phyloP scores from a whole-genome alignment of 208 protist species.

The Trypanosomatidae sp. region DNA sequence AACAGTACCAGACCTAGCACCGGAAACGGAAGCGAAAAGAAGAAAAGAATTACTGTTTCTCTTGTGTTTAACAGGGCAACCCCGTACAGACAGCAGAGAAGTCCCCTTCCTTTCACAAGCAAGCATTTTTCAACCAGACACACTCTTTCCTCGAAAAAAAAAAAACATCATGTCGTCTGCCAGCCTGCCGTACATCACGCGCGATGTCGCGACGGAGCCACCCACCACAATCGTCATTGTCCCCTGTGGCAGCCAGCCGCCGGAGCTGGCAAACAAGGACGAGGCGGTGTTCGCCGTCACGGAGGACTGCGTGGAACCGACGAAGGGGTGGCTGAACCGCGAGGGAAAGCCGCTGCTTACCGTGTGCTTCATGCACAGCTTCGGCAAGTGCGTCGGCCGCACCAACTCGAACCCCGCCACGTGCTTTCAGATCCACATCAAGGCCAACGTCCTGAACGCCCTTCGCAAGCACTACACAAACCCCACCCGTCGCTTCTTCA shows the following conservation, averaged over 20 bases:
- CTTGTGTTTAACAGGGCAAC: no score
- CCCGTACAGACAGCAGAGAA: no score
- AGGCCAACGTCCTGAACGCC: slow-evolving; percentile 39
- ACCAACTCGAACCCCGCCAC: slow-evolving; percentile 39
- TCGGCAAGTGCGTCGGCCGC: slow-evolving; percentile 47
- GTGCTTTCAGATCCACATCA: slow-evolving; percentile 63
- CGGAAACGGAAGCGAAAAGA: no score
- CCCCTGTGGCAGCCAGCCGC: slow-evolving; percentile 24
- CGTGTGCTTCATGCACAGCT: slow-evolving; percentile 71
- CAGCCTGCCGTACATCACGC: slow-evolving; percentile 38
- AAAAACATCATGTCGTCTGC: slow-evolving; percentile 22
- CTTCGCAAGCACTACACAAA: slow-evolving; percentile 47
- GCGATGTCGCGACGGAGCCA: slow-evolving; percentile 52
- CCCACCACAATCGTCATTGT: slow-evolving; percentile 54
- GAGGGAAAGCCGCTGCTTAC: slow-evolving; percentile 50
- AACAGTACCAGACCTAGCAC: no score
- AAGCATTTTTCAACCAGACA: neutral
- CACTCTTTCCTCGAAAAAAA: no score
- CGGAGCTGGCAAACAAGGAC: slow-evolving; percentile 32
- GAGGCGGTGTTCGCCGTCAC: slow-evolving; percentile 47
- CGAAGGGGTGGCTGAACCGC: slow-evolving; percentile 49
- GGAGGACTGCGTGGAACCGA: slow-evolving; percentile 53
- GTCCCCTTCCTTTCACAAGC: neutral
- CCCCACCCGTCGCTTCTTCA: slow-evolving; percentile 41
- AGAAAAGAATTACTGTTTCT: no score